Evolutionary conservation across 306 rosid genomes (phyloP).

Genomic region (Gynostemma pentaphyllum): DNA sequence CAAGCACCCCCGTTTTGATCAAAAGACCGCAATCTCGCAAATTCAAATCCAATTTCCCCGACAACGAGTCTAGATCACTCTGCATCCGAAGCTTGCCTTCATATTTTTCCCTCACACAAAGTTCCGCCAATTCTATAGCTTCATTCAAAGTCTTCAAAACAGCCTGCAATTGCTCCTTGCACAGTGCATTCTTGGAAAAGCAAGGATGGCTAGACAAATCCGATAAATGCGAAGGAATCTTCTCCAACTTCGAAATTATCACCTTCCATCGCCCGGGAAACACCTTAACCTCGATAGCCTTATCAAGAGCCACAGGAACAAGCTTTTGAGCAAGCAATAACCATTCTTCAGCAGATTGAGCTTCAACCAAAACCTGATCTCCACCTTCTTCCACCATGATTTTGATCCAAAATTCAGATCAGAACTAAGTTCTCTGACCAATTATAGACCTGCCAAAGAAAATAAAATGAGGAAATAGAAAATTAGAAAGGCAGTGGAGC

Average conservation of each 20-base stretch:
- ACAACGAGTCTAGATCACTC: constrained; percentile 77
- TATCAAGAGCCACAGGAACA: constrained; percentile 56
- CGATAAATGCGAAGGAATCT: constrained; percentile 61
- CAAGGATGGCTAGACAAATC: constrained; percentile 95
- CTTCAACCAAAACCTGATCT: not conserved
- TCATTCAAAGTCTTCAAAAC: constrained; percentile 52
- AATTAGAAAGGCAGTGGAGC: not conserved
- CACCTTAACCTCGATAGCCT: constrained; percentile 69
- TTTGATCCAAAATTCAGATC: constrained; percentile 17
- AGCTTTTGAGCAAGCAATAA: constrained; percentile 47
- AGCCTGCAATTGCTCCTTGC: constrained; percentile 88
- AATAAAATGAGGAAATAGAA: constrained; percentile 12
- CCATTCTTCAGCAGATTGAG: constrained; percentile 54
- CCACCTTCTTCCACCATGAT: constrained; percentile 62
- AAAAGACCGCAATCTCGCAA: constrained; percentile 74
- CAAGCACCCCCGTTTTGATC: constrained; percentile 83
- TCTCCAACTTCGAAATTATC: constrained; percentile 73
- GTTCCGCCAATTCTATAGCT: constrained; percentile 48
- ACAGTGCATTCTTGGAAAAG: constrained; percentile 79
- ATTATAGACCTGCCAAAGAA: constrained; percentile 18
- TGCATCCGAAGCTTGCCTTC: constrained; percentile 93
- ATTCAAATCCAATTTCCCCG: constrained; percentile 74
- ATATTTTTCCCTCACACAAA: constrained; percentile 53
- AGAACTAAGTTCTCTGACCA: not conserved
- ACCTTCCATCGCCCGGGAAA: constrained; percentile 77